Evolutionary conservation across 805 yeast genomes (phyloP).

Genomic region (Naumovozyma baii): DNA sequence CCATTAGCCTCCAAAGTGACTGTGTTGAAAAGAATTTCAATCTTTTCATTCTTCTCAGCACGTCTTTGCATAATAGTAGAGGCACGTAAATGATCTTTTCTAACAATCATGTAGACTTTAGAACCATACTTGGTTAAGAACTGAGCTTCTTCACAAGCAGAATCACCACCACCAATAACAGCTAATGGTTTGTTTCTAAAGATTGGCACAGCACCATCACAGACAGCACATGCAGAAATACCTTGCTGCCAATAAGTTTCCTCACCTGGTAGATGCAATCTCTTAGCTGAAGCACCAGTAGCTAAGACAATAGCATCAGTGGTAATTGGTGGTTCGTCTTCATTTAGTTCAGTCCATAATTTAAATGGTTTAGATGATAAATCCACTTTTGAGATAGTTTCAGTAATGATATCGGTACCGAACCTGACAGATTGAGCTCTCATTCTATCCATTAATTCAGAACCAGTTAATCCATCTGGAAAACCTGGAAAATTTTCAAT

Average conservation of each 20-base stretch:
- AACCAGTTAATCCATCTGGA: slow-evolving; percentile 85
- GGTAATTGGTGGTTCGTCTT: slow-evolving; percentile 82
- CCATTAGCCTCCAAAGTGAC: slow-evolving; percentile 86
- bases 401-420: slow-evolving; percentile 92
- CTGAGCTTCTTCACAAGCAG: slow-evolving; percentile 98
- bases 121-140: slow-evolving; percentile 96
- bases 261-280: slow-evolving; percentile 91
- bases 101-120: slow-evolving; percentile 84
- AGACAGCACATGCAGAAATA: slow-evolving; percentile 98
- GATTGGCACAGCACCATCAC: slow-evolving; percentile 99
- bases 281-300: slow-evolving; percentile 97
- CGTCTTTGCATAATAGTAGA: slow-evolving; percentile 96
- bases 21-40: slow-evolving; percentile 82
- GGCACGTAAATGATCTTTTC: slow-evolving; percentile 92
- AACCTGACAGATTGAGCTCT: slow-evolving; percentile 76
- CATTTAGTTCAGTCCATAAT: slow-evolving; percentile 92
- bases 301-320: slow-evolving; percentile 90
- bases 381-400: slow-evolving; percentile 89
- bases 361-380: slow-evolving; percentile 83
- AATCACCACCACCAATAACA: slow-evolving; percentile 98
- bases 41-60: slow-evolving; percentile 71
- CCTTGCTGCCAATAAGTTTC: slow-evolving; percentile 98
- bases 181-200: slow-evolving; percentile 97
- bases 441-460: slow-evolving; percentile 89
- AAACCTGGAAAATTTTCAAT: slow-evolving; percentile 98